Evolutionary conservation across 2,329 filamentous ascomycete genomes (phyloP), one percentile per base, ranked within the genome.

Genomic region (Geosmithia flava): DNA sequence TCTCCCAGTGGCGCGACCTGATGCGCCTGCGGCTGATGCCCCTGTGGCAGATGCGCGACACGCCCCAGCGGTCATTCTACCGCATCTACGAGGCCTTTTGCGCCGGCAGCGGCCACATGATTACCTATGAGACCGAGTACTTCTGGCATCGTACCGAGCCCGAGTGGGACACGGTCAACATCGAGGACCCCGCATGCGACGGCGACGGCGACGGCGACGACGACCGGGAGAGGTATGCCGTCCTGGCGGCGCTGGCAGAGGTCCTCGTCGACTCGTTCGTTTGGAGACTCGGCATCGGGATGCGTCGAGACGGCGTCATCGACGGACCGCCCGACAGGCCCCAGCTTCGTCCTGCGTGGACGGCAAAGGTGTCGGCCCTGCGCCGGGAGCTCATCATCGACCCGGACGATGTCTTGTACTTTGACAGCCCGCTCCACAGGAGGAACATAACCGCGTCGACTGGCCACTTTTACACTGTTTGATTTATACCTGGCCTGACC

Each of bases 41-140:
- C 3, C 30, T 53, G 8, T 54, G 51, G 52, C 17, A 46, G 20
- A 37, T 49, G 46, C 56, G 58, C 42, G 57, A 59, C 47, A 59
- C 56, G 44, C 51, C 52, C 15, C 52, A 53, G 39, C 50, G 57
- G n/a, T 51, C 57, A 20, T 53, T 59, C 29, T 58, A 54, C 47
- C 54, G 55, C 17, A 48, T 58, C 7, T 58, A 59, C 45, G 57
- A 60, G 48, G 56, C 54, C 13, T 51, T 56, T 19, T 57, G 55
- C 46, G 54, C 54, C 19, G 49, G 49, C 11, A 51, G 58, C 45
- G 57, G 55, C 3, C 40, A 48, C 10, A 49, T 56, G 20, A 52
- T 58, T 10, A 48, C 52, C 15, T 58, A 54, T 23, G 56, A 57
- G 48, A 54, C 53, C 13, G 55, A 60, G 51, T 60, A 60, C 43